Base-by-base conservation (phyloP, 2,329 filamentous ascomycete species). In the Annulohypoxylon truncatum region DNA sequence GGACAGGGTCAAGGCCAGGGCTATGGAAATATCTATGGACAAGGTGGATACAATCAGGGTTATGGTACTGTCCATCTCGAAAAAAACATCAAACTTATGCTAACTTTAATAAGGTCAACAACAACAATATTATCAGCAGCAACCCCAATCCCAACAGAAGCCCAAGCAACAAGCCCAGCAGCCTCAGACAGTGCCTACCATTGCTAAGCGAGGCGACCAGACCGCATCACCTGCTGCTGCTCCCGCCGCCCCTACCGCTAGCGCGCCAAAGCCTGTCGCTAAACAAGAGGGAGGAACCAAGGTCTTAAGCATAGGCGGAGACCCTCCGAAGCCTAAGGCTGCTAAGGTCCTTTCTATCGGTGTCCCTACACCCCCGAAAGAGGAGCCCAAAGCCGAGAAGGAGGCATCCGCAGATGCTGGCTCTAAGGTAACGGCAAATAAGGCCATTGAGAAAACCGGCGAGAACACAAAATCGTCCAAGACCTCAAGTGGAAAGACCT, bases 371-470 rank as follows among this genome's bases (percentile, higher is more conserved):
- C 80, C 85, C n/a, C 82, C 85, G 35, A 86, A 89, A 76, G 82
- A 85, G 51, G 84, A 88, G 58, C 80, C 82, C 66, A 86, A 68
- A 24, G 57, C 71, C 12, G 69, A 73, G 46, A 79, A 81, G 55
- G 75, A 69, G 15, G 53, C 71, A 9, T 35, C 72, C 42, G 68
- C 82, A 52, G 83, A 83, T 46, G 81, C 91, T 26, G 92, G 93
- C 28, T 86, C 94, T 66, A 97, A 97, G 82, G 90, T 92, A n/a
- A 84, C 91, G 1, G 95, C 94, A 3, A 84, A 89, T 53, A 97
- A 97, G 81, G 94, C 95, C 8, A 93, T 97, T 68, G 93, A 97
- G 76, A 97, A 97, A 85, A 91, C 92, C 0, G 92, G 94, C 58
- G 90, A 94, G 77, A 84, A 87, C 57, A 82, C 87, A 18, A 72